phyloP scores from a whole-genome alignment of 306 rosid genomes.

The Vigna hirtella region DNA sequence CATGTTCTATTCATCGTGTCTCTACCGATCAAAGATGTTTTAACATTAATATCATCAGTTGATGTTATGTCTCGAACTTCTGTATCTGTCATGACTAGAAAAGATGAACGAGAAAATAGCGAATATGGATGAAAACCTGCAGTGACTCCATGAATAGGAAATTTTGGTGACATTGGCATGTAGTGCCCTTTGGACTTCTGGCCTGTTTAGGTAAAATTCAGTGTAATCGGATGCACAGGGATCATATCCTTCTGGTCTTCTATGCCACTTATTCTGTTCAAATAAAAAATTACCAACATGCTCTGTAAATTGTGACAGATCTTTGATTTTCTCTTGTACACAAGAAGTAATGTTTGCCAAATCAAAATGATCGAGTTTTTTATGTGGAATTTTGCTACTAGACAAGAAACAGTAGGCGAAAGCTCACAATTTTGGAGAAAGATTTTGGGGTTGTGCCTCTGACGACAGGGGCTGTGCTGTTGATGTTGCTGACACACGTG shows the following conservation, averaged over 20 bases:
- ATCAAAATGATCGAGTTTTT: too few relatives aligned
- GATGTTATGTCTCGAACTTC: too few relatives aligned
- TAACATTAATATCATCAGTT: not conserved
- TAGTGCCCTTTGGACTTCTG: constrained; percentile 63
- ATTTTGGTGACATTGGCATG: constrained; percentile 62
- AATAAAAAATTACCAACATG: not conserved
- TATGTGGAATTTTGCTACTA: too few relatives aligned
- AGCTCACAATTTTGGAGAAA: constrained; percentile 49
- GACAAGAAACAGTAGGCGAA: not conserved
- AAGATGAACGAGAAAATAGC: too few relatives aligned
- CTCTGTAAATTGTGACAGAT: not conserved
- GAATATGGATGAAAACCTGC: constrained; percentile 47
- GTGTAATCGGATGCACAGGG: constrained; percentile 59
- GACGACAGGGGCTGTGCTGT: not conserved
- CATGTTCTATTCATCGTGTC: not conserved
- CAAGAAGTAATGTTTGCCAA: too few relatives aligned
- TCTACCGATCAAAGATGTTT: not conserved
- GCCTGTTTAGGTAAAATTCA: constrained; percentile 50
- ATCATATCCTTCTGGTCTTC: constrained; percentile 56
- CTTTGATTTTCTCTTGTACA: too few relatives aligned
- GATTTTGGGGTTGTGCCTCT: not conserved
- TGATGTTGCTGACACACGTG: constrained; percentile 45
- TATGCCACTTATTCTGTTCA: constrained; percentile 42
- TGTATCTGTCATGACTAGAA: not conserved
- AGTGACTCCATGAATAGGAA: constrained; percentile 60